Conservation (phyloP, 208 protist species). For the Vickermania spadyakhi region DNA sequence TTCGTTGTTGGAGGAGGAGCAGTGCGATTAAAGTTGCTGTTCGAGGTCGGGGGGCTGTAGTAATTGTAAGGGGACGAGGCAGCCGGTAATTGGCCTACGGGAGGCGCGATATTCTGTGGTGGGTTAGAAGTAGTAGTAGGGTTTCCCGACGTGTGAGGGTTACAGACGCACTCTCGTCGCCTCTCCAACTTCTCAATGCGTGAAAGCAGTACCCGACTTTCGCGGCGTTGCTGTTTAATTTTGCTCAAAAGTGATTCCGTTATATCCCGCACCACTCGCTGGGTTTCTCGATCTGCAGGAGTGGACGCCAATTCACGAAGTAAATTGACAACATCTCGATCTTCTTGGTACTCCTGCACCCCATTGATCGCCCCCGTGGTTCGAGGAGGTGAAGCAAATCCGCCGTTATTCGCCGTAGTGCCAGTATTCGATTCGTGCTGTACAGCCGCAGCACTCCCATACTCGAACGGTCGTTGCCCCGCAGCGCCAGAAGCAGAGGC, state of each 20-base stretch:
- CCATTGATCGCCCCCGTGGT: background rate
- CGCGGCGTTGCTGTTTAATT: slow-evolving; percentile 16
- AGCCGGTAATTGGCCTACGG: no score
- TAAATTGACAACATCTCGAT: slow-evolving; percentile 15
- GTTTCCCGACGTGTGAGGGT: no score
- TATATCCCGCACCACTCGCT: slow-evolving; percentile 17
- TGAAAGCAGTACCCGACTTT: slow-evolving; percentile 15
- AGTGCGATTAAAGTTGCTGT: no score
- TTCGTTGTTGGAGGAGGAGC: no score
- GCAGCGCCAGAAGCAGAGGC: no score
- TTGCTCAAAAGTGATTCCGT: slow-evolving; percentile 23
- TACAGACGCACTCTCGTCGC: slow-evolving; percentile 31
- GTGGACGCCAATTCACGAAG: slow-evolving; percentile 17
- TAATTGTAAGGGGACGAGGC: no score
- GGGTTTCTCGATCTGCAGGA: slow-evolving; percentile 18
- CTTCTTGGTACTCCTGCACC: slow-evolving; percentile 3
- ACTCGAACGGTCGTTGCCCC: no score
- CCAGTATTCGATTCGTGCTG: background rate
- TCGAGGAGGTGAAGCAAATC: background rate
- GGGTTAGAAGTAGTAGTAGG: no score
- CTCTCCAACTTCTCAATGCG: slow-evolving; percentile 54
- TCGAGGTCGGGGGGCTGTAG: no score
- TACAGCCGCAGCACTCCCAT: no score
- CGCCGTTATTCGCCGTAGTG: background rate
- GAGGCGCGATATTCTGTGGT: no score